Base-by-base conservation (phyloP, 108 stramenopile genomes). In the Pseudonitzschia pungens region DNA sequence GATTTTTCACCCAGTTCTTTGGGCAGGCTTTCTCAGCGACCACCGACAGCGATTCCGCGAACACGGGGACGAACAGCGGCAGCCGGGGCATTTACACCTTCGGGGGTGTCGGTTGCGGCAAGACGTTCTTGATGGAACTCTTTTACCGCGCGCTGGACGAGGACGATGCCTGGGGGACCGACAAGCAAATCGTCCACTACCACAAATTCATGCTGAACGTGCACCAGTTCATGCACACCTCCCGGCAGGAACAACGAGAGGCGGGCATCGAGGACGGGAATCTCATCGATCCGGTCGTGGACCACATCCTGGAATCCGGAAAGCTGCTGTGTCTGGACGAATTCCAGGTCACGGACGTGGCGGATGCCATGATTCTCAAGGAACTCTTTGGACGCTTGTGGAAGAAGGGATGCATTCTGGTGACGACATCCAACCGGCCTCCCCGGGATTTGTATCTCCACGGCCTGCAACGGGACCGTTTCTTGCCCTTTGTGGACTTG, bases 191-290 rank as follows among this genome's bases (percentile, higher is more conserved):
- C 56, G 95, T 98, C 20, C 99, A 99, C 72, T 99, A 97, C 76
- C 94, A 98, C 82, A 89, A 96, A 80, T 99, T 99, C 86, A 99
- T 99, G 99, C 73, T 98, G 42, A 48, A 74, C 5, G 86, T 98
- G 1, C 95, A 97, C 77, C 71, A 86, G 53, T 75, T 86, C 50
- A 89, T 95, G 83, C 94, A 96, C 70, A 54, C 60, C 36, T 78
- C 87, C 68, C 76, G 79, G 20, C 44, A 80, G 44, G 45, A 56
- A 65, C 51, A 68, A 70, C 8, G 83, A 84, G 74, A 81, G 60
- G 43, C 59, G 72, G 14, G 64, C 74, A 68, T 76, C 67, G 52
- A 71, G 65, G 28, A 29, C 31, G 29, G 81, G 70, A 14, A 82
- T 74, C 68, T 81, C 0, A 70, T 97, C 27, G 68, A 81, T 24